Evolutionary conservation across 805 yeast genomes (phyloP), one percentile per base, ranked within the genome.

Genomic region (Ogataea trehalophila): DNA sequence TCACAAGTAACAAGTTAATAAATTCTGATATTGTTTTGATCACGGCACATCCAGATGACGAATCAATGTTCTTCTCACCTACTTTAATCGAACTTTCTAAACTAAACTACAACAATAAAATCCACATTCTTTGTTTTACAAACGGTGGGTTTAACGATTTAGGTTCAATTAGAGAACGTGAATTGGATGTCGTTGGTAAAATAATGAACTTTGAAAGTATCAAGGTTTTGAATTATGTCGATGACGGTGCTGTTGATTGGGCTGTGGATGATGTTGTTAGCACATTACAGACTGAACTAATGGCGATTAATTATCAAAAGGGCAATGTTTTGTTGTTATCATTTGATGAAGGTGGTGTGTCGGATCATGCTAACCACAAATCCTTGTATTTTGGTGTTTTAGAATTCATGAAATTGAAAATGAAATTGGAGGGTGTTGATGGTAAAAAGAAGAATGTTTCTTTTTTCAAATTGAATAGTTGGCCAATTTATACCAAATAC

Each of bases 41-140:
- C 13, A 83, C 90, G 37, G 97, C 96, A 0, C 99, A 94, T 66
- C 99, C 99, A 0, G 99, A 94, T 66, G 99, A 94, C 65, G 99
- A 94, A 67, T 91, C 89, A 44, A 94, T 94, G 99, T 94, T 94
- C 66, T 94, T 94, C 59, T 80, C 89, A 1, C 99, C 99, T 0
- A 72, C 91, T 0, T 54, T 90, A 33, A 63, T 77, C 7, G 83
- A 79, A 52, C 59, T 74, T 44, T 53, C 73, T 9, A 75, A 76
- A 50, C 66, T 74, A 1, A 65, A 72, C 42, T 70, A 77, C 54
- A 62, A 71, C 45, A 85, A 84, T 57, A 53, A 60, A 7, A 67
- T 90, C 15, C 73, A 77, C 36, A 59, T 91, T 13, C 59, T 89
- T 8, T 87, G 95, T 53, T 75, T 88, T 46, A 84, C 95, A 2